phyloP scores from a whole-genome alignment of 106 monocot species.

The Dendrobium chrysotoxum region DNA sequence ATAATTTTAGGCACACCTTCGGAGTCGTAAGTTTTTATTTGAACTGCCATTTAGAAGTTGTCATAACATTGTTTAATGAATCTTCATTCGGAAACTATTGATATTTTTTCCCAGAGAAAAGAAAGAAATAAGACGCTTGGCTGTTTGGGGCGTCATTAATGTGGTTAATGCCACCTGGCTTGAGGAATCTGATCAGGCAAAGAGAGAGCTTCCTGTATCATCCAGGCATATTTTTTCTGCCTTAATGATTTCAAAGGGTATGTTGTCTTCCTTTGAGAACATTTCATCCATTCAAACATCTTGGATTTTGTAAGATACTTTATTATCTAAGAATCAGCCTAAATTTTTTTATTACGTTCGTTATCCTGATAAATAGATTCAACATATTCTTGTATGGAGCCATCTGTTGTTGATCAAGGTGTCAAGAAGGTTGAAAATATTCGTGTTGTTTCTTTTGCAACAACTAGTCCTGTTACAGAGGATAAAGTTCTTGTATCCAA shows the following conservation, averaged over 20 bases:
- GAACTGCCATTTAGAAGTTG: neutral
- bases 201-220: slow-evolving; percentile 72
- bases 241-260: slow-evolving; percentile 58
- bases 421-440: slow-evolving; percentile 29
- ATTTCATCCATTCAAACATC: neutral
- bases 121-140: slow-evolving; percentile 75
- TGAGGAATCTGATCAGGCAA: slow-evolving; percentile 78
- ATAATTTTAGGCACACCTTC: slow-evolving; percentile 81
- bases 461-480: slow-evolving; percentile 13
- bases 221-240: slow-evolving; percentile 49
- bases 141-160: slow-evolving; percentile 75
- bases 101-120: slow-evolving; percentile 58
- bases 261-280: slow-evolving; percentile 8
- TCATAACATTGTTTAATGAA: neutral
- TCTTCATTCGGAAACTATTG: neutral
- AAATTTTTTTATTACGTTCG: neutral
- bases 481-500: slow-evolving; percentile 16
- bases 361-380: slow-evolving; percentile 14
- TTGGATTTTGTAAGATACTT: neutral
- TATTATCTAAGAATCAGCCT: neutral
- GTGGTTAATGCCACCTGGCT: slow-evolving; percentile 74
- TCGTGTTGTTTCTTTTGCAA: slow-evolving; percentile 3
- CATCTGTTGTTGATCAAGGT: slow-evolving; percentile 18
- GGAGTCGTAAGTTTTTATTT: slow-evolving; percentile 58
- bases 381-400: slow-evolving; percentile 16